Evolutionary conservation across 2,329 filamentous ascomycete species (phyloP).

Genomic region (Penicillium janthinellum): DNA sequence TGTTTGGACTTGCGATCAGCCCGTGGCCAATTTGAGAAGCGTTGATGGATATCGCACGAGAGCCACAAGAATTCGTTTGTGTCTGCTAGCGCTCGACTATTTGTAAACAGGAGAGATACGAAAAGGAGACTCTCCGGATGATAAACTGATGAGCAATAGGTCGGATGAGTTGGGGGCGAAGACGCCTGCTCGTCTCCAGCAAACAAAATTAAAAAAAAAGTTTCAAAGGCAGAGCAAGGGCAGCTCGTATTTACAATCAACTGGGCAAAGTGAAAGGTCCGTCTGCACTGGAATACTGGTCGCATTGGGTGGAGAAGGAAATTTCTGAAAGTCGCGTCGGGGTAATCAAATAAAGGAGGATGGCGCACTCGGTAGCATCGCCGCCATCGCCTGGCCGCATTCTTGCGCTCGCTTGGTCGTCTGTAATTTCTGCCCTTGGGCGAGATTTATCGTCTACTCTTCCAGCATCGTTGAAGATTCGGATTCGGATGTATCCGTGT

Average conservation of each 20-base stretch:
- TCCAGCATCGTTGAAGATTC: constrained; percentile 34
- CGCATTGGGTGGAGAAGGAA: constrained; percentile 21
- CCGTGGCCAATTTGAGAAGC: not conserved
- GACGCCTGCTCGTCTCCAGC: not conserved
- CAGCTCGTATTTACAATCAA: constrained; percentile 8
- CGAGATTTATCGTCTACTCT: constrained; percentile 27
- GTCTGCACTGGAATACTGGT: constrained; percentile 15
- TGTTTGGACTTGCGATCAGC: not conserved
- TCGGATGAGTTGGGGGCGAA: not conserved
- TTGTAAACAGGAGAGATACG: not conserved
- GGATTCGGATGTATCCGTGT: constrained; percentile 17
- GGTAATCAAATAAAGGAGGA: constrained; percentile 15
- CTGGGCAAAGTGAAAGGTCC: not conserved
- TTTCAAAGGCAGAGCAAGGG: not conserved
- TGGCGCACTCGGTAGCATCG: constrained; percentile 2
- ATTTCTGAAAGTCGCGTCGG: constrained; percentile 24
- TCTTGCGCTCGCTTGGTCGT: constrained; percentile 1
- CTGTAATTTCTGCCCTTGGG: not conserved
- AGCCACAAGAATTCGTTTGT: not conserved
- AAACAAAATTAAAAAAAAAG: not conserved
- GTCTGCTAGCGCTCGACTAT: not conserved
- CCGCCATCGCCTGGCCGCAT: not conserved
- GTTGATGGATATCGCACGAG: not conserved
- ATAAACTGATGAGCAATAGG: not conserved
- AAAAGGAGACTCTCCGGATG: not conserved